These are phyloP conservation scores for Neurospora sp. DNA, from an alignment of 495 filamentous ascomycete species.

Conservation along the genomic window DNA sequence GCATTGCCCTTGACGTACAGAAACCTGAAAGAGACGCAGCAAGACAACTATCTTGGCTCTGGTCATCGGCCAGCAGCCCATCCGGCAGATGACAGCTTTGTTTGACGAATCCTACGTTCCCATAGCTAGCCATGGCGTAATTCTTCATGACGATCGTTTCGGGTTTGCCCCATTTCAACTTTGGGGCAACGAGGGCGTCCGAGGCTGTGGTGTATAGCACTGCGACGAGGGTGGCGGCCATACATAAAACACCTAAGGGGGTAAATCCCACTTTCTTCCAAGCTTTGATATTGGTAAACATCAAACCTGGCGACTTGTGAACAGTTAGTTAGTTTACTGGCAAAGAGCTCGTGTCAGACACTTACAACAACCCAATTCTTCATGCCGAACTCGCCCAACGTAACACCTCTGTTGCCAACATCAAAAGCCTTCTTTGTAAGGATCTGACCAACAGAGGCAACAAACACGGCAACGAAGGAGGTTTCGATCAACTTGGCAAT, in stretches of 20 bases:
- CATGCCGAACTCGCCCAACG: slow-evolving; percentile 62
- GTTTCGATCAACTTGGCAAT: slow-evolving; percentile 68
- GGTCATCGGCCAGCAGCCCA: slow-evolving; percentile 21
- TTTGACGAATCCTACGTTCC: slow-evolving; percentile 44
- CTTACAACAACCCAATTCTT: slow-evolving; percentile 40
- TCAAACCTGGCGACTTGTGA: slow-evolving; percentile 38
- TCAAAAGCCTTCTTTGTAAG: slow-evolving; percentile 54
- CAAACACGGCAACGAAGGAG: slow-evolving; percentile 67
- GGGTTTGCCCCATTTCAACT: slow-evolving; percentile 44
- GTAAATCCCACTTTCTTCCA: slow-evolving; percentile 51
- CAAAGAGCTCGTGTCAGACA: background rate
- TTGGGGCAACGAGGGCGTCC: slow-evolving; percentile 59
- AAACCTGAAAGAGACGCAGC: slow-evolving; percentile 54
- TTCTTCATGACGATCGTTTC: slow-evolving; percentile 38
- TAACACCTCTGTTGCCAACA: slow-evolving; percentile 48
- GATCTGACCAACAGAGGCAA: slow-evolving; percentile 63
- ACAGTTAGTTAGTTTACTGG: background rate
- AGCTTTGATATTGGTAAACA: slow-evolving; percentile 56
- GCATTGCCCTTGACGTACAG: slow-evolving; percentile 6
- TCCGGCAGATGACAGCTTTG: slow-evolving; percentile 52
- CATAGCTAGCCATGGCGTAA: slow-evolving; percentile 47
- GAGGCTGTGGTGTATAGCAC: slow-evolving; percentile 68
- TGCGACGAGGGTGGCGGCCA: slow-evolving; percentile 50
- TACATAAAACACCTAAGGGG: slow-evolving; percentile 45
- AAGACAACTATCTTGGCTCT: slow-evolving; percentile 46